These are phyloP conservation scores for Fusarium pseudoanthophilum DNA, from an alignment of 2,329 filamentous ascomycete species.

Conservation along the genomic window DNA sequence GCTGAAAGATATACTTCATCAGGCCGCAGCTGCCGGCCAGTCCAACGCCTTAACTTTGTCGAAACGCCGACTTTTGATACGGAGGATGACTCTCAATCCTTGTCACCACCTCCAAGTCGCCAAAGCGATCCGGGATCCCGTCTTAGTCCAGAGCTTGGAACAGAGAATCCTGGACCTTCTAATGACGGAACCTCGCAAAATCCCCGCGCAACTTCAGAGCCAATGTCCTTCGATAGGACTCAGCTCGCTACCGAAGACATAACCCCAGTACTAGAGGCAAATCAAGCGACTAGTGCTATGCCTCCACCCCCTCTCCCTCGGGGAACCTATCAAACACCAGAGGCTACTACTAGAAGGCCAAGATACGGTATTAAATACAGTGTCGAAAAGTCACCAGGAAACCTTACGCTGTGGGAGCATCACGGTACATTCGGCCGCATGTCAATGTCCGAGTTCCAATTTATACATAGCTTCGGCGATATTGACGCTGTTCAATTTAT, in stretches of 20 bases:
- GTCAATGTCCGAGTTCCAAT: constrained; percentile 1
- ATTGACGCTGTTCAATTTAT: not conserved
- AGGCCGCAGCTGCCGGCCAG: not conserved
- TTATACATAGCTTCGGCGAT: not conserved
- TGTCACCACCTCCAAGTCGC: not conserved
- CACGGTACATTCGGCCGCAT: not conserved
- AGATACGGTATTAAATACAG: not conserved
- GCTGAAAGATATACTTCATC: not conserved
- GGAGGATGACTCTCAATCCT: not conserved
- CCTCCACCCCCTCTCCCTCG: not conserved
- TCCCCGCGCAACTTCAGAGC: accelerated
- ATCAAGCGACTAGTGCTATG: not conserved
- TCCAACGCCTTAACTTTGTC: not conserved
- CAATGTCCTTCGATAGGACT: accelerated
- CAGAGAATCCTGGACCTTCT: not conserved
- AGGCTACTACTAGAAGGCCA: not conserved
- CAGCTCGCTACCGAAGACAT: not conserved
- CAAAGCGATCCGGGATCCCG: not conserved
- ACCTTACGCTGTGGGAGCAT: not conserved
- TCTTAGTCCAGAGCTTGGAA: not conserved
- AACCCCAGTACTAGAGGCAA: not conserved
- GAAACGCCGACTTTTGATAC: not conserved
- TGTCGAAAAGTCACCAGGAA: not conserved
- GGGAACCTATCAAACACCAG: too few relatives aligned
- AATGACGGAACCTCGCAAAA: accelerated